Base-by-base conservation (phyloP, 176 grass and related monocot species). In the Puccinellia tenuiflora region DNA sequence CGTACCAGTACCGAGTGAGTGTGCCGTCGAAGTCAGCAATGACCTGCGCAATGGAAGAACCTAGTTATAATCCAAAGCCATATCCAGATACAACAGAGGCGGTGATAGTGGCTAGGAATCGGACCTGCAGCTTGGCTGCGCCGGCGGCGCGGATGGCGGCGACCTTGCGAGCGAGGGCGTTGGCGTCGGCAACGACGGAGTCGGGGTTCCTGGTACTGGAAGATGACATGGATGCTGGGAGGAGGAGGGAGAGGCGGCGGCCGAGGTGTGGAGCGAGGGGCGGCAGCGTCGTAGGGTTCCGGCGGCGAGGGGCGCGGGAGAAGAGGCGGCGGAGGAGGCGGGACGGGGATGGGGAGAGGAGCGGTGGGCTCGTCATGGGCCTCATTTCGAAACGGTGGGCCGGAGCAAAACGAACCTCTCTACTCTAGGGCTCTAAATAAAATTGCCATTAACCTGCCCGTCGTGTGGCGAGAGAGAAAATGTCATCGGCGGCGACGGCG, bases 11-110 rank as follows among this genome's bases (percentile, higher is more conserved):
- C 83, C 86, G 88, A 43, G 92, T 93, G 30, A 98, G 92, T 37
- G 92, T 98, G 13, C 92, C 96, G 52, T 98, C 96, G 82, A 98
- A 98, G 76, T 98, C 96, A 3, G 96, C 92, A 80, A 98, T 98
- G 25, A 98, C 91, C 96, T 98, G 52, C 52, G 51, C 18, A 16
- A 79, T 38, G 37, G 1, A 65, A 83, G 45, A 55, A 4, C 70
- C 18, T 35, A 42, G 15, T 85, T 24, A 71, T 40, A 29, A 3
- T 25, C 11, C 28, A 24, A 21, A 55, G 2, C 20, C 39, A 63
- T 56, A 29, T 3, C 6, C 0, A 25, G 17, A 63, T n/a, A 7
- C 29, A 13, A 29, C 8, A 4, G 51, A 80, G 38, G 57, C n/a
- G 13, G 68, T 18, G 5, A 66, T 9, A 14, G 14, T 4, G 56